Percentiles rank a stretch among this genome's conserved stretches.
phyloP scores from a whole-genome alignment of 148 eudicot species.

The Vaccinium corymbosum region DNA sequence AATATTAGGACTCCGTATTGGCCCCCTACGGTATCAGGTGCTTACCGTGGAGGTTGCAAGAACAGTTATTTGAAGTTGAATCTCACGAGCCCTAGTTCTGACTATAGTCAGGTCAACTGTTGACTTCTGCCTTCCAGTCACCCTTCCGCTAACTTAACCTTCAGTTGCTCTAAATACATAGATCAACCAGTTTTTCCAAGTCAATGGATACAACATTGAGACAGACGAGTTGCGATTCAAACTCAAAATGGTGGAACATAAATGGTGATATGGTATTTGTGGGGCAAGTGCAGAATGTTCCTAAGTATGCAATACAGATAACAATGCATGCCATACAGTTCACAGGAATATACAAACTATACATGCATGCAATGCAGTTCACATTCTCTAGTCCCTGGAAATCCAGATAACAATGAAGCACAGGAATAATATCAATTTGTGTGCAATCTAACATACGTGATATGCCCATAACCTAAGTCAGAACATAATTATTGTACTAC shows the following conservation, averaged over 20 bases:
- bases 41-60: background rate
- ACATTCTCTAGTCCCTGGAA: background rate
- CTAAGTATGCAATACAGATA: background rate
- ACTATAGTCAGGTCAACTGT: background rate
- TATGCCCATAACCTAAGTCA: background rate
- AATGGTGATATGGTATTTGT: background rate
- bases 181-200: background rate
- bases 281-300: background rate
- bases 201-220: background rate
- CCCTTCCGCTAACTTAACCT: background rate
- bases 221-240: background rate
- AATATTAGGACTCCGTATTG: background rate
- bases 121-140: background rate
- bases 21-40: background rate
- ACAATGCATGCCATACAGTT: too few species aligned
- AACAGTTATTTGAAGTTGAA: background rate
- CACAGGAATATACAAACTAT: too few species aligned
- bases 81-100: background rate
- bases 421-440: background rate
- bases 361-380: background rate
- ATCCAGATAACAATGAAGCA: background rate
- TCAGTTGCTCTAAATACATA: background rate
- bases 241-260: background rate
- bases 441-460: background rate
- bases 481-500: slow-evolving; percentile 8